These are phyloP conservation scores for Ploettnerulaceae sp. DNA, from an alignment of 2,329 filamentous ascomycete species.

Conservation along the genomic window DNA sequence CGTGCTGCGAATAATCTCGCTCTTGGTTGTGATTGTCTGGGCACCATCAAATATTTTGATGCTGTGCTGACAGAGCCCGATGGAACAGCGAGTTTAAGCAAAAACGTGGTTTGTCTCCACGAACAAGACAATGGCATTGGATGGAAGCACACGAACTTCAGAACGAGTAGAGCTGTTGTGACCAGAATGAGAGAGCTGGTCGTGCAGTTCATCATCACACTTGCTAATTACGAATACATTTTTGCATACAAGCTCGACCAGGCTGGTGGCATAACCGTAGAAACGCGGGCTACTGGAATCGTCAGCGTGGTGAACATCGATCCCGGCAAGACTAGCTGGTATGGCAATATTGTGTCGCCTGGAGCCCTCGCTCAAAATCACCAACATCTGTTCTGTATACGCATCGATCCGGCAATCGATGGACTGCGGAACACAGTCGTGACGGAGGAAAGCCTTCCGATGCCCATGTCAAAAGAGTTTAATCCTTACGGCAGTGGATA, in stretches of 20 bases:
- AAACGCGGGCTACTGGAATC: slow-evolving; percentile 62
- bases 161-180: slow-evolving; percentile 22
- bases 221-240: slow-evolving; percentile 67
- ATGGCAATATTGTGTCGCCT: slow-evolving; percentile 55
- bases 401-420: slow-evolving; percentile 54
- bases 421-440: slow-evolving; percentile 48
- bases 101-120: slow-evolving; percentile 63
- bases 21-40: slow-evolving; percentile 65
- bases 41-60: slow-evolving; percentile 55
- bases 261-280: slow-evolving; percentile 54
- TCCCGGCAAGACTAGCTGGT: slow-evolving; percentile 45
- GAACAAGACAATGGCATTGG: slow-evolving; percentile 65
- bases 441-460: slow-evolving; percentile 49
- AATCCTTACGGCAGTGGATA: slow-evolving; percentile 53
- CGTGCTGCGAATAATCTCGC: slow-evolving; percentile 61
- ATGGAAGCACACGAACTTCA: slow-evolving; percentile 65
- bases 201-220: slow-evolving; percentile 39
- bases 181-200: slow-evolving; percentile 25
- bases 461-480: slow-evolving; percentile 40
- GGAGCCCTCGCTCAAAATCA: slow-evolving; percentile 56
- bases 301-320: slow-evolving; percentile 51
- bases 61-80: slow-evolving; percentile 49
- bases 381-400: slow-evolving; percentile 52
- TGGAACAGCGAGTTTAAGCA: slow-evolving; percentile 48
- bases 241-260: slow-evolving; percentile 54